Conservation (phyloP, 257 asterid species). For the Solanum virginianum region DNA sequence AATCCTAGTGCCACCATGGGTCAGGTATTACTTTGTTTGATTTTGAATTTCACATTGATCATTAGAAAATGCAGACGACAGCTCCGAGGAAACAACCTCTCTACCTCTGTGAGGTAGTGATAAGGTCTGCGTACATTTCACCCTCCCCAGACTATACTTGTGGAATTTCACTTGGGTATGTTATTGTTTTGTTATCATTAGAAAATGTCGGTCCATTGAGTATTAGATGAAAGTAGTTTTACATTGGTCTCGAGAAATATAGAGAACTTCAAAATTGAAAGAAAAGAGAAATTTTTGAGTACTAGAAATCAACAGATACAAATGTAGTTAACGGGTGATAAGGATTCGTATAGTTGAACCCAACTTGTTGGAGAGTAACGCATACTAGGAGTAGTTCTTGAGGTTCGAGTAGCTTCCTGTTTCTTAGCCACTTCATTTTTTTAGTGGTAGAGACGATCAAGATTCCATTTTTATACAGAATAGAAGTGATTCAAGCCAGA, state of each 20-base stretch:
- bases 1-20: slow-evolving; percentile 44
- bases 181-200: not conserved
- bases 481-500: not conserved
- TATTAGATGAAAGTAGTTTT: not conserved
- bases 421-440: not conserved
- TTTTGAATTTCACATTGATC: not conserved
- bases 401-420: not conserved
- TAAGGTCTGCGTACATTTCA: too few species aligned
- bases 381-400: not conserved
- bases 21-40: slow-evolving; percentile 32
- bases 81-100: too few species aligned
- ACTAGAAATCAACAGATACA: not conserved
- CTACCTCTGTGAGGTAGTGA: too few species aligned
- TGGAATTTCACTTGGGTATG: too few species aligned
- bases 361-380: not conserved
- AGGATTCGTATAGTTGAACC: not conserved
- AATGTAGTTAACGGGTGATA: too few species aligned
- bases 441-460: not conserved
- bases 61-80: too few species aligned
- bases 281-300: not conserved
- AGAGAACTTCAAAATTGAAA: not conserved
- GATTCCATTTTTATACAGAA: not conserved
- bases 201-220: not conserved
- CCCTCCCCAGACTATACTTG: too few species aligned
- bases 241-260: not conserved